Evolutionary conservation across 495 filamentous ascomycete genomes (phyloP), one percentile per base, ranked within the genome.

Genomic region (Lepraria neglecta): DNA sequence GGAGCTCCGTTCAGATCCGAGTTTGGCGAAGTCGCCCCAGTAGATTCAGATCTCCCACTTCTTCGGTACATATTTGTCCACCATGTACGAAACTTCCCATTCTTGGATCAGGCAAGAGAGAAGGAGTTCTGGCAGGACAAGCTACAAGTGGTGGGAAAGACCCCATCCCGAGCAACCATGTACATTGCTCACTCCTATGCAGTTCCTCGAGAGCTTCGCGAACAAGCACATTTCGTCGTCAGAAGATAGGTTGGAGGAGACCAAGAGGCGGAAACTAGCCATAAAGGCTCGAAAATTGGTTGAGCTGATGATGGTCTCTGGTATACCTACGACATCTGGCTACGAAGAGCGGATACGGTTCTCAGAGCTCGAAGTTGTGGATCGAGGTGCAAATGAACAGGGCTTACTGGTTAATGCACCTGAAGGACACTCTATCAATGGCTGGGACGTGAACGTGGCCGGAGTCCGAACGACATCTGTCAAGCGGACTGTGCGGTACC

Each of bases 121-220:
- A 95, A 96, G 80, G 92, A 98, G 72, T 98, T 98, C 68, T 98
- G 94, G 94, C 94, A 98, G 75, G 90, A 97, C 68, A 96, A 96
- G 72, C 75, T 98, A 53, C 94, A 98, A 80, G 84, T 92, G 72
- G 91, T 96, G 74, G 38, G 52, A 40, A 28, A 27, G 43, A 10
- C 31, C 50, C 14, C 12, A 44, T 45, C 3, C n/a, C 4, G 27
- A 10, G 21, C 7, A 35, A 42, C n/a, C 33, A 10, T 7, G 43
- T 44, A 17, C 10, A 38, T 30, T 47, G 43, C 31, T 35, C 4
- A 43, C 24, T 45, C 35, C 35, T 60, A 28, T 31, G 70, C 33
- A 96, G 92, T 98, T 97, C 67, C 80, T 98, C 4, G 91, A 97
- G 70, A 95, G 90, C 2, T 98, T 98, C 69, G 94, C 95, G n/a